A percentile compares a stretch with the other conserved stretches of the same genome.
These are phyloP conservation scores for Sphagnurus paluster DNA, from an alignment of 1,284 basidiomycete species.

Conservation along the genomic window DNA sequence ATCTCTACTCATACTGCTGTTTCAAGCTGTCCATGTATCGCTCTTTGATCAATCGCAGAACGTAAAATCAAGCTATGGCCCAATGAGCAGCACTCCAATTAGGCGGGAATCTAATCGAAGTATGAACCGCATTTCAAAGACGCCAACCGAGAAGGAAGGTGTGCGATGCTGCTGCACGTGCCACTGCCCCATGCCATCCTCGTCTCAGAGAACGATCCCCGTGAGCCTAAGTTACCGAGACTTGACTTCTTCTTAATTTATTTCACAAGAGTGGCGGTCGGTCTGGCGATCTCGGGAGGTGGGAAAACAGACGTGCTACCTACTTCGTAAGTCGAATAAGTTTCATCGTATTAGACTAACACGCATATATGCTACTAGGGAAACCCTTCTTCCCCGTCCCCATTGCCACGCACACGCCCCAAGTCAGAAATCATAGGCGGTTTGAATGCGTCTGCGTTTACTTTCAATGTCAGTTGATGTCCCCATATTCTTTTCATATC, in stretches of 20 bases:
- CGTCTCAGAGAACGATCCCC: neutral
- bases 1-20: too few relatives aligned
- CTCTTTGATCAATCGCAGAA: slow-evolving; percentile 12
- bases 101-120: neutral
- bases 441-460: neutral
- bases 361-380: too few relatives aligned
- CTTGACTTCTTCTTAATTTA: neutral
- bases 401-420: slow-evolving; percentile 1
- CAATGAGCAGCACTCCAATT: slow-evolving; percentile 12
- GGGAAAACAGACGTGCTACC: too few relatives aligned
- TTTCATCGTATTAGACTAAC: too few relatives aligned
- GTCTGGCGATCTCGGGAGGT: too few relatives aligned
- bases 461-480: neutral
- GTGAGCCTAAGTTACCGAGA: neutral
- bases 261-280: neutral
- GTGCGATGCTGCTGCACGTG: slow-evolving; percentile 17
- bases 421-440: slow-evolving; percentile 4
- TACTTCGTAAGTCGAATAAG: too few relatives aligned
- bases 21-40: too few relatives aligned
- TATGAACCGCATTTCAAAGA: neutral
- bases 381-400: slow-evolving; percentile 2
- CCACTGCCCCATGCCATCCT: slow-evolving; percentile 4
- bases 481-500: neutral
- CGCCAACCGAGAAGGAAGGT: slow-evolving; percentile 2
- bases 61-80: slow-evolving; percentile 1